Evolutionary conservation across 179 eudicot genomes (phyloP), one percentile per base, ranked within the genome.

Genomic region (Heliamphora pulchella): DNA sequence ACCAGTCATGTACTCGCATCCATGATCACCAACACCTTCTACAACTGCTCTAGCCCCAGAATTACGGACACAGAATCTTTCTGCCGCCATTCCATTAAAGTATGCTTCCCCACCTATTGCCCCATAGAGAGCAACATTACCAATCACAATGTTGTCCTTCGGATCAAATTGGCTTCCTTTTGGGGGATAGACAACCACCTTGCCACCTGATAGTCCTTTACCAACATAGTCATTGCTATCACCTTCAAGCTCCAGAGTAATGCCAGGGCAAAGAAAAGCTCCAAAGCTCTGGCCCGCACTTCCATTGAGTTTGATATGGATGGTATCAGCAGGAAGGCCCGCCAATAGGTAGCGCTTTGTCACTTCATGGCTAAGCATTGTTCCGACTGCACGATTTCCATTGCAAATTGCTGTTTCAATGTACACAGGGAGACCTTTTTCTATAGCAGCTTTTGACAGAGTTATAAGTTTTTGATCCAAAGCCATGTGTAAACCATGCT

Each of bases 1-100:
- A 81, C 99, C 98, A 39, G 98, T 97, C 99, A 97, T 97, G 86
- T 97, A 97, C 85, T 97, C 99, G 63, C 99, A 97, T n/a, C 99
- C 98, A 70, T 97, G 98, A 82, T 97, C 99, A 63, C 99, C 99
- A 79, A 94, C 97, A 70, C 99, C 99, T 90, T 97, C 98, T 14
- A 94, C 98, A 71, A 97, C 99, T 41, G 99, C 91, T 84, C 87
- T 91, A 13, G 92, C 98, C 78, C 99, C 99, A 7, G 99, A 96
- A 83, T 96, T 96, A 31, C 99, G 93, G 6, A 96, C 99, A 80
- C 95, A 91, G 71, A 96, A 96, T 81, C 99, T 90, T 86, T 96
- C 99, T 39, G 99, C 99, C 0, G 99, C 99, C 98, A 96, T 94
- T 51, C 99, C 99, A 63, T 91, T 96, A 74, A 96, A 96, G 81